Conservation (phyloP, 192 early-diverging fungal genomes). For the Chytriomyces sp. region DNA sequence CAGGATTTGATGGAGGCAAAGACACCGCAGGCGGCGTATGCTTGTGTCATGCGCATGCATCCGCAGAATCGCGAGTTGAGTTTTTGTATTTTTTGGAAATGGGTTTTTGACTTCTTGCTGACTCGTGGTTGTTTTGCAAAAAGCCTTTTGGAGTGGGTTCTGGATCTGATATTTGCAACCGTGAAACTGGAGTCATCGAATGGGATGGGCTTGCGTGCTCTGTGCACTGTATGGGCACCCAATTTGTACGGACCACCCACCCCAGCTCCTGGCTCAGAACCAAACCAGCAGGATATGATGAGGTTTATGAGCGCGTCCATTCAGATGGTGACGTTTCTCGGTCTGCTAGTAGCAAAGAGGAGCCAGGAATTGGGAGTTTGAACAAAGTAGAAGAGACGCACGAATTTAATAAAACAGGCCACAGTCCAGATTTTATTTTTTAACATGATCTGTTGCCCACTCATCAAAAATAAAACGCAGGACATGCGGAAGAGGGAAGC, state of each 20-base stretch:
- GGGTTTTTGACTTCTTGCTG: not conserved
- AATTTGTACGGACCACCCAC: conserved; percentile 19
- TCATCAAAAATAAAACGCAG: not conserved
- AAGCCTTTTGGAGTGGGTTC: conserved; percentile 35
- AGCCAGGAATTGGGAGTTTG: conserved; percentile 25
- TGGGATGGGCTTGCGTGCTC: conserved; percentile 24
- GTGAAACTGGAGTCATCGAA: conserved; percentile 11
- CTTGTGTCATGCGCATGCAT: conserved; percentile 4
- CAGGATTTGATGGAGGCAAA: conserved; percentile 19
- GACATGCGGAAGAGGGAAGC: not conserved
- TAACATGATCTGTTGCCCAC: not conserved
- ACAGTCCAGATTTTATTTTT: not conserved
- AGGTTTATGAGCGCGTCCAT: conserved; percentile 19
- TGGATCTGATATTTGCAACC: conserved; percentile 29
- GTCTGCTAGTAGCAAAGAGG: conserved; percentile 29
- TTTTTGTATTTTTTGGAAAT: not conserved
- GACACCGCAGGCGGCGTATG: not conserved
- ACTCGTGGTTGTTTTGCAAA: too few relatives aligned
- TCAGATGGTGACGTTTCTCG: conserved; percentile 28
- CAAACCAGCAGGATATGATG: not conserved
- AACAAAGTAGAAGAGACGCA: not conserved
- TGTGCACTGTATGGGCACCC: conserved; percentile 34
- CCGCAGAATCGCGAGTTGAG: conserved; percentile 21
- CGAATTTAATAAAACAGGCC: too few relatives aligned
- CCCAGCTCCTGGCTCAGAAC: not conserved